phyloP scores from a whole-genome alignment of 2,329 filamentous ascomycete genomes.

The Cadophora luteo-olivacea region DNA sequence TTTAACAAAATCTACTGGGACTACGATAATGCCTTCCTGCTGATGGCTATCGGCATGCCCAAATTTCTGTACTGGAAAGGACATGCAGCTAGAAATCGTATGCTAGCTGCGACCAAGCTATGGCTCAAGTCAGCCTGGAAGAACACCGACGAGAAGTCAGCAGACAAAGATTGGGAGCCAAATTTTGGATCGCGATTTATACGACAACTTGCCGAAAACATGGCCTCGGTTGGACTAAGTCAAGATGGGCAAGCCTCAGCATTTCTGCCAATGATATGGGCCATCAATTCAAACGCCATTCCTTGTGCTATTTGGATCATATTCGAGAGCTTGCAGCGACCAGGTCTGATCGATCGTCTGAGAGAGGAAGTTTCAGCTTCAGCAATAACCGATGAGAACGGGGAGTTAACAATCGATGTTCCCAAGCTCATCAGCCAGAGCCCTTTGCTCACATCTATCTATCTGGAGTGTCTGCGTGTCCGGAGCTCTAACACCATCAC shows the following conservation, averaged over 20 bases:
- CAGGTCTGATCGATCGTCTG: constrained; percentile 25
- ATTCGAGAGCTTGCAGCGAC: constrained; percentile 28
- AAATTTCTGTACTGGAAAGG: constrained; percentile 23
- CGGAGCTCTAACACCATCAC: constrained; percentile 26
- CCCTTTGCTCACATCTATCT: constrained; percentile 27
- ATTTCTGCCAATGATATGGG: constrained; percentile 27
- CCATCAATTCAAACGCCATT: constrained; percentile 32
- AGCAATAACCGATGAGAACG: constrained; percentile 5
- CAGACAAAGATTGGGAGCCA: constrained; percentile 28
- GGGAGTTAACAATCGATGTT: constrained; percentile 24
- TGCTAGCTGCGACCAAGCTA: constrained; percentile 23
- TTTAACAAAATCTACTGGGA: constrained; percentile 29
- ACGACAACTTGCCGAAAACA: constrained; percentile 14
- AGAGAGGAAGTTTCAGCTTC: constrained; percentile 25
- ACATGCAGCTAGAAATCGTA: constrained; percentile 23
- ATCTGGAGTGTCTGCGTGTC: constrained; percentile 26
- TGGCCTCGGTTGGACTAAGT: constrained; percentile 22
- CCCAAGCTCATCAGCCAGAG: constrained; percentile 24
- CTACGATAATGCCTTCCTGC: constrained; percentile 26
- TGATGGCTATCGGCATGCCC: constrained; percentile 26
- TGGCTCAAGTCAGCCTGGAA: constrained; percentile 27
- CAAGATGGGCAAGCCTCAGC: constrained; percentile 26
- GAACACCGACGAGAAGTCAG: constrained; percentile 20
- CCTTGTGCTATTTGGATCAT: constrained; percentile 31
- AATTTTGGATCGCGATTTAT: constrained; percentile 28